phyloP scores from a whole-genome alignment of 257 asterid genomes.

The Solanum pimpinellifolium region DNA sequence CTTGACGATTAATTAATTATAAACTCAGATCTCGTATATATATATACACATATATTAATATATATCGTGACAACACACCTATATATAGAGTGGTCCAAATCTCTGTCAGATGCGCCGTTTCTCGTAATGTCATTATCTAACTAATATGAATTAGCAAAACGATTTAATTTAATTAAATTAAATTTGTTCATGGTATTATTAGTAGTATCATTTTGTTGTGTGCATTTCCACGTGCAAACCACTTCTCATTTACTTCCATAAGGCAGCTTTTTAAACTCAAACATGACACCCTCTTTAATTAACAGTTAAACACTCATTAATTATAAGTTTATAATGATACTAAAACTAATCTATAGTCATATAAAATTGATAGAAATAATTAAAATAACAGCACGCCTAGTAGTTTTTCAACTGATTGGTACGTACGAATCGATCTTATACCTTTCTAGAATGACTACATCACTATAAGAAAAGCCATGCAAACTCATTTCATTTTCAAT shows the following conservation, averaged over 20 bases:
- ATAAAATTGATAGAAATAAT: background rate
- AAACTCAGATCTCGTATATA: background rate
- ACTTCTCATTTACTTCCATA: slow-evolving; percentile 11
- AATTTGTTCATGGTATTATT: background rate
- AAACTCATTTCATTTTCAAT: background rate
- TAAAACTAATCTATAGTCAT: background rate
- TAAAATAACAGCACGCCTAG: slow-evolving; percentile 22
- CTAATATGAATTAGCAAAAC: background rate
- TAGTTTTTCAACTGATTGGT: background rate
- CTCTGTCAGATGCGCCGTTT: background rate
- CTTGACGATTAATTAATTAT: background rate
- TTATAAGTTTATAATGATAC: background rate
- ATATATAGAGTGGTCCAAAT: background rate
- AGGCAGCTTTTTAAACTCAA: slow-evolving; percentile 2
- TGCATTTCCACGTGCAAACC: slow-evolving; percentile 19
- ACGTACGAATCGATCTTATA: background rate
- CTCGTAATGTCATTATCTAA: background rate
- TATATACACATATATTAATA: no score
- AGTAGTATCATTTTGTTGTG: background rate
- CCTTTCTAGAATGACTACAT: slow-evolving; percentile 22
- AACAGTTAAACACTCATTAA: background rate
- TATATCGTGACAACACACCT: background rate
- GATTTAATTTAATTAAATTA: background rate
- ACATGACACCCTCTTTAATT: slow-evolving; percentile 1
- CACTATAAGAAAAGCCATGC: slow-evolving; percentile 3